Conservation (phyloP, 2,329 filamentous ascomycete genomes). For the Stachybotrys chlorohalonatus region DNA sequence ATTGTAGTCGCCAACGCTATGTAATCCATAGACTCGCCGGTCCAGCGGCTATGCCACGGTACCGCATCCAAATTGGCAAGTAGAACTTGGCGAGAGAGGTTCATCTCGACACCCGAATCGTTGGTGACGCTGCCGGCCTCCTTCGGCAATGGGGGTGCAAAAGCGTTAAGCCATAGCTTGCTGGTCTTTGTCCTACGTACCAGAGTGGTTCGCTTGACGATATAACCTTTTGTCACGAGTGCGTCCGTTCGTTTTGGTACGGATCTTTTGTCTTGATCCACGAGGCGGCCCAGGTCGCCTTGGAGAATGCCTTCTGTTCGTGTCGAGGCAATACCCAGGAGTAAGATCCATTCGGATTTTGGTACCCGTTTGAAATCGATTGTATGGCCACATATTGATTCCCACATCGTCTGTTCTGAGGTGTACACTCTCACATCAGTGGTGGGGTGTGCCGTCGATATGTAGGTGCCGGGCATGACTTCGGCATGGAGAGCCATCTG, state of each 20-base stretch:
- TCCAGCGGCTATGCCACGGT: constrained; percentile 48
- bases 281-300: constrained; percentile 47
- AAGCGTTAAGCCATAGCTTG: constrained; percentile 50
- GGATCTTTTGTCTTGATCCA: constrained; percentile 54
- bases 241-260: constrained; percentile 52
- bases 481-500: not conserved
- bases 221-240: constrained; percentile 51
- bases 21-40: constrained; percentile 48
- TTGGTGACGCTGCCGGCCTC: constrained; percentile 14
- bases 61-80: constrained; percentile 42
- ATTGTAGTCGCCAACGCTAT: constrained; percentile 47
- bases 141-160: constrained; percentile 37
- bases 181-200: constrained; percentile 52
- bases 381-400: constrained; percentile 48
- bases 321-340: constrained; percentile 47
- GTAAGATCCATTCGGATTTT: constrained; percentile 48
- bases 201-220: constrained; percentile 50
- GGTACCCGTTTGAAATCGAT: constrained; percentile 50
- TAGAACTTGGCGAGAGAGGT: constrained; percentile 28
- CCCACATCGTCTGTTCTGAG: constrained; percentile 49
- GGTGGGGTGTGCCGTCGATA: not conserved
- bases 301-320: constrained; percentile 49
- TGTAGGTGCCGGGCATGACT: not conserved
- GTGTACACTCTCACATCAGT: constrained; percentile 30
- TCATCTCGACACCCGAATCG: constrained; percentile 22